Base-by-base conservation (phyloP, 495 filamentous ascomycete species). In the Lasiosphaeriaceae sp. region DNA sequence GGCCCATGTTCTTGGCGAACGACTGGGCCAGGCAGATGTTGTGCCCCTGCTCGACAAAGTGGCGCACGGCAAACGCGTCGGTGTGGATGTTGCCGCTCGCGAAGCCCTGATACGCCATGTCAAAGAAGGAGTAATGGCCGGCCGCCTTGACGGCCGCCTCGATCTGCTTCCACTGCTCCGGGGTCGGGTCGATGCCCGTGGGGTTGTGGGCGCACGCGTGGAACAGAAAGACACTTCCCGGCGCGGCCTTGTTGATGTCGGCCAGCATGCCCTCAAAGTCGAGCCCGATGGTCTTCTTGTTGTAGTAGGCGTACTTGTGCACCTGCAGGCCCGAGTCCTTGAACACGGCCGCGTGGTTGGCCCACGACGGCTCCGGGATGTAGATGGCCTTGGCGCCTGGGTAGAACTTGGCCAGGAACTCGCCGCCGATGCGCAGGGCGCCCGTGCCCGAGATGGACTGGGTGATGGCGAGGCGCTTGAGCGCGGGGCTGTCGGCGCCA, bases 1-100 rank as follows among this genome's bases (percentile, higher is more conserved):
- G 88, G 75, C 94, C 94, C 94, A 98, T 98, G 83, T 98, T 98
- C 89, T 98, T 98, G 71, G 94, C 94, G 74, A 98, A 98, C 52
- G 88, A 92, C 80, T 98, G 94, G 65, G 90, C 86, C 59, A 98
- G 84, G 67, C 82, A 85, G 65, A 95, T 86, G 71, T 88, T 83
- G 80, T 96, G 93, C 66, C 93, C 94, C 76, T 98, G 79, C 73
- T 86, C 83, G 68, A 97, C 84, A 68, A 98, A 98, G 81, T 96
- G 77, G 56, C 94, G 80, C 44, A 96, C 82, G 54, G 94, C 88
- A 64, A 95, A 97, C 57, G 94, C 94, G 74, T 98, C 94, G 67
- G 82, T 82, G 76, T 96, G 82, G 48, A 91, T 93, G 77, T 95
- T 85, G 57, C 94, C 94, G 59, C 86, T 91, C 51, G 94, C 94